phyloP scores from a whole-genome alignment of 331 rosid species.

The Spiraea crenata region DNA sequence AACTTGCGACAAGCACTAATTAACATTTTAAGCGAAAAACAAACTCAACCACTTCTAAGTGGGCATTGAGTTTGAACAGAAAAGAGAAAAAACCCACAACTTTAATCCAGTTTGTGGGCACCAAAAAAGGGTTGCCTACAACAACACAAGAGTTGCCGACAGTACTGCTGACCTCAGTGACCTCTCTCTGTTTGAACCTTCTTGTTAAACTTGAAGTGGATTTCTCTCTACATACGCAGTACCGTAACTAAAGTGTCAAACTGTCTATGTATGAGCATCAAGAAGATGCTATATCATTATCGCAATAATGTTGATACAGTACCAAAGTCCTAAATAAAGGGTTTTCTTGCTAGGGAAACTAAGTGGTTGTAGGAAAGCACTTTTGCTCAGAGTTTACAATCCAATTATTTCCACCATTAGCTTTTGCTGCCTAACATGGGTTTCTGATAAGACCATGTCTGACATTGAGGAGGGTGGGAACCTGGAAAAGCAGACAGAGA shows the following conservation, averaged over 20 bases:
- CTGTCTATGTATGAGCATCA: no score
- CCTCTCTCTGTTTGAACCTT: not conserved
- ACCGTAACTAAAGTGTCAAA: no score
- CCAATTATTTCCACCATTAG: slow-evolving; percentile 7
- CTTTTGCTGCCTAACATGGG: slow-evolving; percentile 25
- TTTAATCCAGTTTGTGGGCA: not conserved
- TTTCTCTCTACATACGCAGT: not conserved
- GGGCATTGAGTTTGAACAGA: no score
- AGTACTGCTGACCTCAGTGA: no score
- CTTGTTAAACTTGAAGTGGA: not conserved
- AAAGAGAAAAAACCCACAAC: not conserved
- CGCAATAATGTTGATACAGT: no score
- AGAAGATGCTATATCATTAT: no score
- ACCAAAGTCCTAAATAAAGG: no score
- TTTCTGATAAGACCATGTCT: slow-evolving; percentile 44
- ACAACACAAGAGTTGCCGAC: not conserved
- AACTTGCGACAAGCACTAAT: no score
- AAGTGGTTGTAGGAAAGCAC: not conserved
- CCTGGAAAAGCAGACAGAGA: slow-evolving; percentile 27
- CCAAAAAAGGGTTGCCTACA: not conserved
- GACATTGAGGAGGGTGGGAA: slow-evolving; percentile 44
- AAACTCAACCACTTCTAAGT: no score
- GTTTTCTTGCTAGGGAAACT: not conserved
- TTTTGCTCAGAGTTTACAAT: not conserved
- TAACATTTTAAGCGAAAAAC: no score